These are phyloP conservation scores for Apiotrichum porosum DNA, from an alignment of 1,284 basidiomycete genomes.

Conservation along the genomic window DNA sequence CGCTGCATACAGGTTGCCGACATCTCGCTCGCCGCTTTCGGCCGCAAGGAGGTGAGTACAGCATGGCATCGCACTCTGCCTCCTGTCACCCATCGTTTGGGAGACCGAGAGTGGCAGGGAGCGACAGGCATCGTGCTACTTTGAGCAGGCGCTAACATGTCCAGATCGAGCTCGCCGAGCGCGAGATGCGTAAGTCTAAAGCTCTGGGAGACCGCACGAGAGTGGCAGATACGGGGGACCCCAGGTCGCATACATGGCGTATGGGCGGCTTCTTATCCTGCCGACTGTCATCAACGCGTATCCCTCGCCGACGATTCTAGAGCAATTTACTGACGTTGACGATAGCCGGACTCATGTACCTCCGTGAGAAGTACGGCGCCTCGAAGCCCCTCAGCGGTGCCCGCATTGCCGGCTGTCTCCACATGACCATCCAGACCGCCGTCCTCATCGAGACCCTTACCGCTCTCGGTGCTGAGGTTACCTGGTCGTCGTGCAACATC, in stretches of 20 bases:
- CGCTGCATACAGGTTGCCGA: constrained; percentile 66
- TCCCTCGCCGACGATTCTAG: too few relatives aligned
- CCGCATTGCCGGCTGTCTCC: constrained; percentile 94
- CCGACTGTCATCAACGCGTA: too few relatives aligned
- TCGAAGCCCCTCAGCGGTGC: constrained; percentile 88
- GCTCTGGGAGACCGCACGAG: too few relatives aligned
- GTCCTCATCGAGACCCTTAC: constrained; percentile 95
- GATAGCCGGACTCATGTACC: constrained; percentile 71
- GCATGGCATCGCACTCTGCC: too few relatives aligned
- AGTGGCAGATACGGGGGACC: too few relatives aligned
- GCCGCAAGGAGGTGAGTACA: constrained; percentile 99
- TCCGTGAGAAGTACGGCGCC: constrained; percentile 77
- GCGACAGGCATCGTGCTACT: too few relatives aligned
- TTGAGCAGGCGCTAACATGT: too few relatives aligned
- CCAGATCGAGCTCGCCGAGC: constrained; percentile 92
- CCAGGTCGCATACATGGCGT: too few relatives aligned
- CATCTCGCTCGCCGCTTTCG: constrained; percentile 74
- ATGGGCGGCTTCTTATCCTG: background rate
- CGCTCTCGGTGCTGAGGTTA: constrained; percentile 91
- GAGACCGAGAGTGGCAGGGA: too few relatives aligned
- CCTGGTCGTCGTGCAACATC: constrained; percentile 99
- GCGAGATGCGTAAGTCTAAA: constrained; percentile 45
- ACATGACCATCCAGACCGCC: constrained; percentile 97
- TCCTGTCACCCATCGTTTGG: too few relatives aligned
- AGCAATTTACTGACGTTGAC: background rate